Base-by-base conservation (phyloP, 208 protist genomes). In the Trypanosoma grayi region DNA sequence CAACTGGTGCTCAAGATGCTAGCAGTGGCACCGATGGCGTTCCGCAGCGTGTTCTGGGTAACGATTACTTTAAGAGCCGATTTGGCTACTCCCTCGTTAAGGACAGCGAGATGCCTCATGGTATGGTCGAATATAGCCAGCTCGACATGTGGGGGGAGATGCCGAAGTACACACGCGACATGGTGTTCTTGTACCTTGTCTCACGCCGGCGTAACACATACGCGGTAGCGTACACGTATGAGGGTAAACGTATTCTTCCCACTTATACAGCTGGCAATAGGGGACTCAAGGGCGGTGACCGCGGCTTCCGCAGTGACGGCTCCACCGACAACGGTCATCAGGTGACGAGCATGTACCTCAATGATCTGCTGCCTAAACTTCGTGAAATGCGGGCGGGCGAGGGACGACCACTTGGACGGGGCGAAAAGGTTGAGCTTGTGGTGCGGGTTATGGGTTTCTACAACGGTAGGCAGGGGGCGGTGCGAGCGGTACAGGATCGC, bases 381-480 rank as follows among this genome's bases (percentile, higher is more conserved):
- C 83, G 89, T 9, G 79, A 89, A 61, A 48, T 59, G 44, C 81
- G 85, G 18, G 85, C 83, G 4, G 58, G 53, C 41, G 67, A 52
- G 1, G 84, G 85, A 20, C 69, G 75, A 1, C 81, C 81, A 14
- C 46, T 92, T 37, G 66, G 59, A 27, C 70, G 69, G 7, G 79
- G 76, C 11, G 81, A 95, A 46, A 95, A 95, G 68, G 73, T 95
- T 44, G 83, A 92, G n/a, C 73, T 95, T 18, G 89, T 95, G 16
- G 77, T 95, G 48, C 83, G 89, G 18, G 89, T 95, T 18, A 92
- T 95, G 85, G 89, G 89, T 24, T 95, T 92, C 47, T 95, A 95
- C 70, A 95, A 95, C 56, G 85, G 89, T 37, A 73, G 89, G 18
- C 89, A 95, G 59, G 89, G 89, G 20, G 89, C 89, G 14, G 83